phyloP scores from a whole-genome alignment of 2,329 filamentous ascomycete genomes.

The Eurotiales sp. region DNA sequence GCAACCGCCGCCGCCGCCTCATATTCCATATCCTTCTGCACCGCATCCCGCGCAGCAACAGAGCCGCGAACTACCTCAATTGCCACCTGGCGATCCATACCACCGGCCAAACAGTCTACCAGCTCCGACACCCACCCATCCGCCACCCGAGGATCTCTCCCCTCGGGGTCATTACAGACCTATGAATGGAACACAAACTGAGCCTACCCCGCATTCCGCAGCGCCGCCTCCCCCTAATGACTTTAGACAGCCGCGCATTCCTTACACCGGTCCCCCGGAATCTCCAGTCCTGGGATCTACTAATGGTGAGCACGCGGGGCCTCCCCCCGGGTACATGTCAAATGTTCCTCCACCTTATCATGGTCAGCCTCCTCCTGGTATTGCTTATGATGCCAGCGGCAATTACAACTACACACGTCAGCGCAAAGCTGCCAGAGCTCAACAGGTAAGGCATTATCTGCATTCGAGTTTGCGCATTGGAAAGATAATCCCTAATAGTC shows the following conservation, averaged over 20 bases:
- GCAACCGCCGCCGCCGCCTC: conserved; percentile 19
- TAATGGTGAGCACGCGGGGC: conserved; percentile 27
- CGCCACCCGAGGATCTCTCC: conserved; percentile 25
- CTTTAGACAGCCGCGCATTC: conserved; percentile 29
- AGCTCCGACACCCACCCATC: conserved; percentile 22
- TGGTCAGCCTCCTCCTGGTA: conserved; percentile 24
- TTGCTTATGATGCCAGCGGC: conserved; percentile 28
- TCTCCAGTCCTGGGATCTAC: conserved; percentile 16
- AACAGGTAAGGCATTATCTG: conserved; percentile 29
- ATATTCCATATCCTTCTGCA: conserved; percentile 20
- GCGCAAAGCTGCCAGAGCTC: conserved; percentile 37
- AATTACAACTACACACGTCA: conserved; percentile 34
- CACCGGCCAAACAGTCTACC: conserved; percentile 30
- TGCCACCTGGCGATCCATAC: conserved; percentile 31
- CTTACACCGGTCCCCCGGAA: conserved; percentile 29
- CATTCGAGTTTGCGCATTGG: background rate
- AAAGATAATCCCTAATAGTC: background rate
- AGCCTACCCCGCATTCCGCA: conserved; percentile 29
- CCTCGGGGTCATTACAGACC: conserved; percentile 28
- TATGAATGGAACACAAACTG: conserved; percentile 30
- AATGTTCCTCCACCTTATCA: conserved; percentile 21
- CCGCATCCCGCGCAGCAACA: conserved; percentile 14
- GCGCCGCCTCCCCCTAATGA: conserved; percentile 24
- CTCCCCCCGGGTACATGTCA: conserved; percentile 27
- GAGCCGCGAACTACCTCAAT: conserved; percentile 33